Percentiles rank a stretch among this genome's conserved stretches.
Evolutionary conservation across 768 basidiomycete genomes (phyloP).

Genomic region (Hygrophorus russula): DNA sequence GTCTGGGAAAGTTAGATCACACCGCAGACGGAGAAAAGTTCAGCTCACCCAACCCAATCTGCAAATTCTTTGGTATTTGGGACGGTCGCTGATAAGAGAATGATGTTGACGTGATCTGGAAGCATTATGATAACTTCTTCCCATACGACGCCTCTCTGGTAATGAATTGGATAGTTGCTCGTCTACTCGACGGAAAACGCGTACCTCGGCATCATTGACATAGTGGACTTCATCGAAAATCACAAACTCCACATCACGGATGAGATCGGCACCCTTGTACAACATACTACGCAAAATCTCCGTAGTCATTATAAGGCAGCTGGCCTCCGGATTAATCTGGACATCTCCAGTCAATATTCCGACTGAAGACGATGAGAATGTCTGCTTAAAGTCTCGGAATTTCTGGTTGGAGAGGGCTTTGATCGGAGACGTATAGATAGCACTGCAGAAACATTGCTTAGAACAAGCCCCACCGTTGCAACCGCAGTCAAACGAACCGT

Average conservation of each 20-base stretch:
- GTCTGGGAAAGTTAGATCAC: slow-evolving; percentile 33
- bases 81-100: slow-evolving; percentile 92
- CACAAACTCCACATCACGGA: slow-evolving; percentile 97
- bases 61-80: slow-evolving; percentile 98
- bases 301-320: slow-evolving; percentile 95
- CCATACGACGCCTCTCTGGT: slow-evolving; percentile 96
- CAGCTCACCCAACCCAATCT: slow-evolving; percentile 92
- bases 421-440: slow-evolving; percentile 98
- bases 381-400: slow-evolving; percentile 96
- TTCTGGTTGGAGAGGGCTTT: slow-evolving; percentile 99
- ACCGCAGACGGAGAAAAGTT: background rate
- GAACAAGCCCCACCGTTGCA: background rate
- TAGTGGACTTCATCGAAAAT: slow-evolving; percentile 99
- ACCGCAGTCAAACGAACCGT: slow-evolving; percentile 36
- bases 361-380: slow-evolving; percentile 82
- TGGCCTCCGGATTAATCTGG: slow-evolving; percentile 97
- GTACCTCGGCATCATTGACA: slow-evolving; percentile 95
- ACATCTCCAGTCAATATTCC: slow-evolving; percentile 98
- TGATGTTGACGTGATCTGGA: slow-evolving; percentile 97
- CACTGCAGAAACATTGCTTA: slow-evolving; percentile 33
- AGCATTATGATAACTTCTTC: slow-evolving; percentile 99
- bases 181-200: slow-evolving; percentile 5
- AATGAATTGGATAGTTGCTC: slow-evolving; percentile 2
- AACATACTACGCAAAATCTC: slow-evolving; percentile 98
- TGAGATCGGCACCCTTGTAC: slow-evolving; percentile 96